A percentile compares a stretch with the other conserved stretches of the same genome.
phyloP scores from a whole-genome alignment of 2,329 filamentous ascomycete species.

The Keithomyces neogunnii region DNA sequence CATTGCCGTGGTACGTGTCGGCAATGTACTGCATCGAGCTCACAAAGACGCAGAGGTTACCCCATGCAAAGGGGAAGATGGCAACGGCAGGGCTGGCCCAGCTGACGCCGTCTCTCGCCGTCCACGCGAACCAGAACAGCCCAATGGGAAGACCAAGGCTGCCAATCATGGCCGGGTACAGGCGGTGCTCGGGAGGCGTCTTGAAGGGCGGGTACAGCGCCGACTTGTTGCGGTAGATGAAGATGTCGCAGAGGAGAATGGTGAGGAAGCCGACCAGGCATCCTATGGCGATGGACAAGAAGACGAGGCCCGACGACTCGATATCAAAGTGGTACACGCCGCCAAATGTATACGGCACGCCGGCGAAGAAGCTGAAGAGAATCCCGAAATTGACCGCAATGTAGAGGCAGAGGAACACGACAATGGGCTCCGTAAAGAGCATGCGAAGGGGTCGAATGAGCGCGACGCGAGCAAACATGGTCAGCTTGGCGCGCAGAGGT shows the following conservation, averaged over 20 bases:
- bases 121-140: conserved; percentile 56
- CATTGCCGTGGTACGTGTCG: conserved; percentile 46
- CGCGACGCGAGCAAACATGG: conserved; percentile 30
- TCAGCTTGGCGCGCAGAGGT: conserved; percentile 17
- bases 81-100: conserved; percentile 44
- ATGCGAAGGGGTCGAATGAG: conserved; percentile 46
- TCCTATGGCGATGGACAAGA: conserved; percentile 36
- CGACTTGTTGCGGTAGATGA: conserved; percentile 31
- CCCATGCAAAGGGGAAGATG: conserved; percentile 49
- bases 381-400: conserved; percentile 42
- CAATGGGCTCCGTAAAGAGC: conserved; percentile 54
- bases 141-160: conserved; percentile 42
- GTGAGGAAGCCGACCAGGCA: conserved; percentile 34
- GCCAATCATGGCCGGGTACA: conserved; percentile 52
- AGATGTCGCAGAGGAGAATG: conserved; percentile 29
- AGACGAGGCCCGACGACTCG: conserved; percentile 34
- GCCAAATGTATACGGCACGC: conserved; percentile 39
- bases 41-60: conserved; percentile 52
- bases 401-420: conserved; percentile 45
- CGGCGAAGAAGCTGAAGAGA: conserved; percentile 44
- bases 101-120: conserved; percentile 32
- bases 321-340: conserved; percentile 33
- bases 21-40: conserved; percentile 42
- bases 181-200: conserved; percentile 45
- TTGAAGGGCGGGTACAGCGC: conserved; percentile 22